Base-by-base conservation (phyloP, 2,329 filamentous ascomycete species). In the Chrysoporthe austroafricana region DNA sequence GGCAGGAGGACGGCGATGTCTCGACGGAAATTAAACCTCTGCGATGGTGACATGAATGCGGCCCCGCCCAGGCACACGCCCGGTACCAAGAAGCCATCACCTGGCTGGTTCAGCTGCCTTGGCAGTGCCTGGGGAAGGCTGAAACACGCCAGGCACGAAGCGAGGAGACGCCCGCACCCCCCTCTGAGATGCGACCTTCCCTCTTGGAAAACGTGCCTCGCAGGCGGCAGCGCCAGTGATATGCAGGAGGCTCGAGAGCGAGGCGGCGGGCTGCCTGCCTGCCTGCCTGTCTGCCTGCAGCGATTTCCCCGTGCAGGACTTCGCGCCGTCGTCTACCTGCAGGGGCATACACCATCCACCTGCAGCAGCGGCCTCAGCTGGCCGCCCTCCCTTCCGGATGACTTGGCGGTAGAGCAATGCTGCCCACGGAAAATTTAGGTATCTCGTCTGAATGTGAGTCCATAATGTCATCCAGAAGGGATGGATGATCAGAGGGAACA, bases 91-190 rank as follows among this genome's bases (percentile, higher is more conserved):
- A 54, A 57, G n/a, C 57, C 39, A 44, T 26, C 57, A 44, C 50
- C 43, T 62, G 44, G 43, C 43, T 50, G 43, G 43, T 62, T 52
- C 32, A 48, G 60, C 60, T 62, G 60, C 39, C 57, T 60, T 60
- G 57, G 26, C 26, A 26, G 26, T 26, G 26, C 26, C 26, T 26
- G 26, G 26, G 26, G 39, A 60, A 42, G 32, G 60, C 44, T 62
- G 26, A 62, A 62, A 62, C 60, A 62, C 56, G 58, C 48, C 48
- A 62, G 52, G 32, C 39, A 18, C 50, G 13, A 54, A 26, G 48
- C 57, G 32, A 60, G 43, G 50, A 58, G 34, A 32, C 52, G 18
- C 60, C 52, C 32, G 50, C 32, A 18, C n/a, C 48, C 42, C 42
- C 60, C 34, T 52, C 26, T 26, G 26, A 59, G n/a, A 42, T 36